Conservation (phyloP, 1,284 basidiomycete genomes). For the Entoloma clypeatum region DNA sequence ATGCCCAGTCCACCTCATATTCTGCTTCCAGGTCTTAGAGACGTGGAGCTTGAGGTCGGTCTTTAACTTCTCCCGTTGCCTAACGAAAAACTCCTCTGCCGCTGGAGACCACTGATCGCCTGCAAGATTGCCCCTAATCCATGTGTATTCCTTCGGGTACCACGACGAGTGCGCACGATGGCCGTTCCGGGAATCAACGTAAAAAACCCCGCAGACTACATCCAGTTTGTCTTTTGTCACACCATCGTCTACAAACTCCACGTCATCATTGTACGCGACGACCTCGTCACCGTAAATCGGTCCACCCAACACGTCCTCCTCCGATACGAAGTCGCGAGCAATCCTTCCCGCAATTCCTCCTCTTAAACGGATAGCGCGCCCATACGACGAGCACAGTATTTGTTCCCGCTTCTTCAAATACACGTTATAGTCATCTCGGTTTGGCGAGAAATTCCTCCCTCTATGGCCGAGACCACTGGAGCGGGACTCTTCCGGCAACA, state of each 20-base stretch:
- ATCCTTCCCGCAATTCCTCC: conserved; percentile 6
- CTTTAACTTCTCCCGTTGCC: too few species aligned
- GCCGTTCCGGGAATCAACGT: neutral
- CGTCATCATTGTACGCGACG: neutral
- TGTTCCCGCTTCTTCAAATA: neutral
- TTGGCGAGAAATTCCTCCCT: neutral
- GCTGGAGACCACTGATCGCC: conserved; percentile 3
- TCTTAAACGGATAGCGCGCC: conserved; percentile 1
- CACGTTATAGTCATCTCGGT: neutral
- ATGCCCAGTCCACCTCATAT: too few species aligned
- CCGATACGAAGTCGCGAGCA: conserved; percentile 1
- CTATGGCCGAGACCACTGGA: too few species aligned
- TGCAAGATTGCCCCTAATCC: neutral
- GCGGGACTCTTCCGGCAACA: too few species aligned
- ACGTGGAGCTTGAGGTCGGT: too few species aligned
- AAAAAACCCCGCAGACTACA: neutral
- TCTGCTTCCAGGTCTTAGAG: too few species aligned
- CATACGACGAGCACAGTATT: neutral
- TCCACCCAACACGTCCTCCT: neutral
- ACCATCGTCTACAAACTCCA: neutral
- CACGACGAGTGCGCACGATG: neutral
- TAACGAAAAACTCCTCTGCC: conserved; percentile 5
- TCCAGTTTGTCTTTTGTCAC: neutral
- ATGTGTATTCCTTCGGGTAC: conserved; percentile 1
- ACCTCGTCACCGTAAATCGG: conserved; percentile 3